Percentiles rank a stretch among this genome's conserved stretches.
phyloP scores from a whole-genome alignment of 1,284 basidiomycete species.

The Ganoderma leucocontextum region DNA sequence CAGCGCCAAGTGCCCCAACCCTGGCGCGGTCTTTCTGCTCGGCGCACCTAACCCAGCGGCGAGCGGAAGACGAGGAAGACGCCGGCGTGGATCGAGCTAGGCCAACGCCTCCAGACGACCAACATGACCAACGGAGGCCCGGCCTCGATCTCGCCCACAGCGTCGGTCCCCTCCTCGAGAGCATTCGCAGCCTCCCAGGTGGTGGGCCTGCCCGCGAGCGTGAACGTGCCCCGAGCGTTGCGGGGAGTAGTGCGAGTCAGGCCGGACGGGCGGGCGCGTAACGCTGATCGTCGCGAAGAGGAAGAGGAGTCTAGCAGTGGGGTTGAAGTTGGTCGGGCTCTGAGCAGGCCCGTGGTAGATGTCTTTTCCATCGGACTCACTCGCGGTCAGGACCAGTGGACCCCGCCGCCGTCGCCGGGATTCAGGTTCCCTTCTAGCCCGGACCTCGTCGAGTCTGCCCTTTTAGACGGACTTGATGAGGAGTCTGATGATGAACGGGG shows the following conservation, averaged over 20 bases:
- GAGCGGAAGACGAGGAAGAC: not conserved
- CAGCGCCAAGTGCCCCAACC: not conserved
- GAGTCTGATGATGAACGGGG: too few relatives aligned
- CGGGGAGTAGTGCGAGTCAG: not conserved
- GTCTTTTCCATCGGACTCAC: too few relatives aligned
- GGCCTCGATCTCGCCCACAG: not conserved
- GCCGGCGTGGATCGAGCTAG: not conserved
- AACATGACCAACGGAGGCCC: not conserved
- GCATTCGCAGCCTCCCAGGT: not conserved
- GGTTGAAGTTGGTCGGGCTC: too few relatives aligned
- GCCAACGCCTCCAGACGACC: not conserved
- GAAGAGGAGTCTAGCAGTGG: not conserved
- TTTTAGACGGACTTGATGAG: too few relatives aligned
- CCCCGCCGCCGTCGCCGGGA: too few relatives aligned
- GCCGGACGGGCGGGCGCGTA: not conserved
- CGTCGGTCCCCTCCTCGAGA: not conserved
- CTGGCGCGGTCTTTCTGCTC: not conserved
- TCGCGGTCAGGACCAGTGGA: too few relatives aligned
- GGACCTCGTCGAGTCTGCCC: too few relatives aligned
- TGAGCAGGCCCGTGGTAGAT: too few relatives aligned
- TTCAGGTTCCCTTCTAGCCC: too few relatives aligned
- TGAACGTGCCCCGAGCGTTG: not conserved
- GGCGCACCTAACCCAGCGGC: not conserved
- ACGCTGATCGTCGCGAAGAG: not conserved
- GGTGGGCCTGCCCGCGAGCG: not conserved